Percentiles rank a stretch among this genome's conserved stretches.
Evolutionary conservation across 2,329 filamentous ascomycete species (phyloP).

Genomic region (Paracoccidioides brasiliensis): DNA sequence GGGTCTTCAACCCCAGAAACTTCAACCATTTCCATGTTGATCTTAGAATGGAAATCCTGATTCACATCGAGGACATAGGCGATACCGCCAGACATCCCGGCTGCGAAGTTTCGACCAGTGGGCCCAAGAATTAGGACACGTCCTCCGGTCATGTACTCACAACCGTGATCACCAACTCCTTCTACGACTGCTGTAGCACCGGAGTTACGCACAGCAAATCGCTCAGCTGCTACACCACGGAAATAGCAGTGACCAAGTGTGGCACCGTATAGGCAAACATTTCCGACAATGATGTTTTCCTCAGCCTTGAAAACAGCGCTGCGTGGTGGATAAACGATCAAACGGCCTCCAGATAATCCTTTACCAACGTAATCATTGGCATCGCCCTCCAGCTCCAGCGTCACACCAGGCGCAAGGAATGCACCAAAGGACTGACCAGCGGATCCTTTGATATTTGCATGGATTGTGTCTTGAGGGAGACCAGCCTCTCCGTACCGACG

Average conservation of each 20-base stretch:
- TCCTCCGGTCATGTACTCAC: conserved; percentile 98
- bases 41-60: conserved; percentile 79
- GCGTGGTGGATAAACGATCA: conserved; percentile 87
- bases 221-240: conserved; percentile 90
- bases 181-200: conserved; percentile 93
- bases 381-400: conserved; percentile 88
- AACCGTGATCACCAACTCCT: conserved; percentile 89
- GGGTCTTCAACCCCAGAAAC: conserved; percentile 72
- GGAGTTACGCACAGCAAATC: conserved; percentile 92
- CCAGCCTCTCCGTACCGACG: conserved; percentile 83
- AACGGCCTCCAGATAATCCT: conserved; percentile 78
- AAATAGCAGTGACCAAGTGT: conserved; percentile 89
- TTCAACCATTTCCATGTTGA: conserved; percentile 97
- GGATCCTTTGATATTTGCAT: conserved; percentile 91
- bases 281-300: conserved; percentile 87
- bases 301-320: conserved; percentile 88
- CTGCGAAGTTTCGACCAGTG: conserved; percentile 92
- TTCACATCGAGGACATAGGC: conserved; percentile 86
- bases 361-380: conserved; percentile 96
- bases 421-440: conserved; percentile 95
- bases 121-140: conserved; percentile 74
- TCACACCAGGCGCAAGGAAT: conserved; percentile 84
- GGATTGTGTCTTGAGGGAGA: conserved; percentile 81
- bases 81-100: conserved; percentile 97
- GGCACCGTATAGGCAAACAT: conserved; percentile 89